Percentiles rank a stretch among this genome's conserved stretches.
phyloP scores from a whole-genome alignment of 1,139 yeast genomes.

The Geotrichum bryndzae region DNA sequence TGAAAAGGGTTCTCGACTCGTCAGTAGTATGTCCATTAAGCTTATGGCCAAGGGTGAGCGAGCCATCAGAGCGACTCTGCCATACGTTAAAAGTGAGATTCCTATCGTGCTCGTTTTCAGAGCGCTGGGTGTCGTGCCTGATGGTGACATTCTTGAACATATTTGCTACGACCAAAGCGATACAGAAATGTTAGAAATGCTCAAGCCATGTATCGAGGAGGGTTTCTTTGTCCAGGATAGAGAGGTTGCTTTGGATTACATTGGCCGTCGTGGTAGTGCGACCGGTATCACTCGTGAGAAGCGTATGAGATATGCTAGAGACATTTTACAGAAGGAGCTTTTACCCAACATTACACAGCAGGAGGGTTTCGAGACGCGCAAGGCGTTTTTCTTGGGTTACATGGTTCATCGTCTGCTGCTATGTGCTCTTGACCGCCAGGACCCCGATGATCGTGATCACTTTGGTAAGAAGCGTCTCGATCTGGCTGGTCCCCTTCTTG shows the following conservation, averaged over 20 bases:
- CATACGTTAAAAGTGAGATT: constrained; percentile 92
- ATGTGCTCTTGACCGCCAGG: constrained; percentile 95
- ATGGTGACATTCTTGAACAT: constrained; percentile 96
- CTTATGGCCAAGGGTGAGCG: constrained; percentile 77
- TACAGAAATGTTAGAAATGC: constrained; percentile 99
- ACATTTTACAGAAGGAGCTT: constrained; percentile 90
- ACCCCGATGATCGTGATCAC: constrained; percentile 98
- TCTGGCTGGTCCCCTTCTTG: constrained; percentile 95
- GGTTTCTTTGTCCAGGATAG: constrained; percentile 97
- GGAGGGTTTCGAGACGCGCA: constrained; percentile 94
- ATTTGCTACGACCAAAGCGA: constrained; percentile 96
- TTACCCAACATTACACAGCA: constrained; percentile 96
- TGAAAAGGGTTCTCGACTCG: constrained; percentile 93
- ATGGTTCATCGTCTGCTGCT: constrained; percentile 92
- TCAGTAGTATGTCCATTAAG: constrained; percentile 90
- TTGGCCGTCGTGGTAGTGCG: constrained; percentile 94
- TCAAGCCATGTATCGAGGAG: constrained; percentile 98
- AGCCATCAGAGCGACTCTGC: constrained; percentile 91
- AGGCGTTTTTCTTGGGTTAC: constrained; percentile 94
- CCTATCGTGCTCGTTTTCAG: constrained; percentile 95
- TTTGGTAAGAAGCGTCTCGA: constrained; percentile 97
- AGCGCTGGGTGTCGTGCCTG: constrained; percentile 97
- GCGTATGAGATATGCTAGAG: constrained; percentile 97
- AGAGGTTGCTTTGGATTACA: constrained; percentile 94
- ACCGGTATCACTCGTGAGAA: constrained; percentile 94